phyloP scores from a whole-genome alignment of 495 filamentous ascomycete genomes.

The Hapsidospora chrysogenum region DNA sequence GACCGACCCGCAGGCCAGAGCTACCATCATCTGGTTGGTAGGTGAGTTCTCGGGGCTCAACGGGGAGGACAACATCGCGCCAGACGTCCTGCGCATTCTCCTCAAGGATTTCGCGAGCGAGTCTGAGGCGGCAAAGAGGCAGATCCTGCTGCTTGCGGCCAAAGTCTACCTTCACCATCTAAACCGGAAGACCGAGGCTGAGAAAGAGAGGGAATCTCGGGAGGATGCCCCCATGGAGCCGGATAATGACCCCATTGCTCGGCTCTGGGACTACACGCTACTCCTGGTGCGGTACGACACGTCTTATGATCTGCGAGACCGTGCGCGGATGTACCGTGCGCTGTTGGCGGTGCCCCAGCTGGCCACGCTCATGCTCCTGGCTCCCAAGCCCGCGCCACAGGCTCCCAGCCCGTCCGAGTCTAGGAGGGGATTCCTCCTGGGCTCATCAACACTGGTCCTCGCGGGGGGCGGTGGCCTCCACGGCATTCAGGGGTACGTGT shows the following conservation, averaged over 20 bases:
- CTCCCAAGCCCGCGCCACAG: constrained; percentile 85
- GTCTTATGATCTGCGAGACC: constrained; percentile 88
- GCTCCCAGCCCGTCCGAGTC: constrained; percentile 70
- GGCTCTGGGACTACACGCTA: constrained; percentile 72
- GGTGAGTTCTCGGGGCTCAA: constrained; percentile 78
- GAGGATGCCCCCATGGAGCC: constrained; percentile 18
- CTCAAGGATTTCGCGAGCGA: constrained; percentile 73
- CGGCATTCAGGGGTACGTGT: constrained; percentile 57
- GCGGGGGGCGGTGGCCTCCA: constrained; percentile 55
- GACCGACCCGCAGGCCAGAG: constrained; percentile 68
- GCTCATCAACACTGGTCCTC: constrained; percentile 69
- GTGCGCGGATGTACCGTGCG: constrained; percentile 70
- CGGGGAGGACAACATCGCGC: constrained; percentile 69
- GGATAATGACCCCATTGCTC: constrained; percentile 48
- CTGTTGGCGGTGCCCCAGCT: constrained; percentile 70
- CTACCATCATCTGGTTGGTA: constrained; percentile 93
- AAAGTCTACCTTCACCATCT: constrained; percentile 88
- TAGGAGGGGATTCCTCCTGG: constrained; percentile 57
- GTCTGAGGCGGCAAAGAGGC: constrained; percentile 68
- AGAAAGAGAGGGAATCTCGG: constrained; percentile 9
- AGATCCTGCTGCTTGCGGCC: constrained; percentile 81
- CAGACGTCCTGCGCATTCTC: constrained; percentile 83
- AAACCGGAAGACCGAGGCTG: constrained; percentile 35
- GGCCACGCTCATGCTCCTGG: constrained; percentile 75
- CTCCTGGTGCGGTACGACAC: constrained; percentile 80